phyloP scores from a whole-genome alignment of 148 eudicot genomes.

The Arctostaphylos glauca region DNA sequence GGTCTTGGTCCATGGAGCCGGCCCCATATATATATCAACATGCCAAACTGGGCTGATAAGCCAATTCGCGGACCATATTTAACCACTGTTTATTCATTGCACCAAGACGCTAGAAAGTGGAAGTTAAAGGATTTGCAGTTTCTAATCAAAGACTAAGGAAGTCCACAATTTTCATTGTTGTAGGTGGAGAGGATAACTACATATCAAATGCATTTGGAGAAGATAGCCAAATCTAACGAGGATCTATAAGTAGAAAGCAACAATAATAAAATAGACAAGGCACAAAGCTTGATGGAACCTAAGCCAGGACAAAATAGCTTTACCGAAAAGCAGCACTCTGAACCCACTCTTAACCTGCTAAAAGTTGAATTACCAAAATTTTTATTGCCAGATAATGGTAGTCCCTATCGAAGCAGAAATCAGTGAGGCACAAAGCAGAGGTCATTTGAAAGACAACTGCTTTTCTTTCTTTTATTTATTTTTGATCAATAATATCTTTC shows the following conservation, averaged over 20 bases:
- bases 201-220: neutral
- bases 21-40: neutral
- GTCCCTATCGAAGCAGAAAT: constrained; percentile 12
- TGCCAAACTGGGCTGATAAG: neutral
- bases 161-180: neutral
- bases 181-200: neutral
- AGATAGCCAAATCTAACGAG: neutral
- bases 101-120: neutral
- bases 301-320: neutral
- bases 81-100: neutral
- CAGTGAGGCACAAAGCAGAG: neutral
- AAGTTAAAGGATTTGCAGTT: neutral
- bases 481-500: neutral
- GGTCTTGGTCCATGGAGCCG: no score
- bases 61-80: neutral
- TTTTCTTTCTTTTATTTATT: neutral
- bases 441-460: neutral
- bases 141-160: neutral
- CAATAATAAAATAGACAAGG: neutral
- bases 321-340: constrained; percentile 7
- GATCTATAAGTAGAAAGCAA: neutral
- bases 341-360: constrained; percentile 6
- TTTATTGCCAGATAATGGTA: constrained; percentile 16
- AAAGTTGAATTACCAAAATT: constrained; percentile 12
- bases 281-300: neutral